A percentile compares a stretch with the other conserved stretches of the same genome.
phyloP scores from a whole-genome alignment of 768 basidiomycete genomes.

The Crassisporium funariophilum region DNA sequence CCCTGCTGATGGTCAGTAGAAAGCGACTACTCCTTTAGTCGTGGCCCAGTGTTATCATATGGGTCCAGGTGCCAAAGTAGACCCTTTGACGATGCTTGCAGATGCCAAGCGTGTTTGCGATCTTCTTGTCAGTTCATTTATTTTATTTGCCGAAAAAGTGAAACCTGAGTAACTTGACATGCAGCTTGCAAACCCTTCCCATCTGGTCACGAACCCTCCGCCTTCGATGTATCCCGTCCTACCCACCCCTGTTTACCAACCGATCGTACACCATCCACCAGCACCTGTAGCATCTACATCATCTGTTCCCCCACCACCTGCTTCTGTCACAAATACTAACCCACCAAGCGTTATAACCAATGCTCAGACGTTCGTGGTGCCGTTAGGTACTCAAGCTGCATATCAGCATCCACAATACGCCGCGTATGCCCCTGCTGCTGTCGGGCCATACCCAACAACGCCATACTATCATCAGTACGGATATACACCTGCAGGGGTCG shows the following conservation, averaged over 20 bases:
- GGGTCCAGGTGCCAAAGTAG: constrained; percentile 68
- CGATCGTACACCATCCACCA: constrained; percentile 20
- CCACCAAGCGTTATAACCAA: constrained; percentile 63
- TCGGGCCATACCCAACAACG: constrained; percentile 57
- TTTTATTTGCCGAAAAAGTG: constrained; percentile 3
- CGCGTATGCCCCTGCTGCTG: constrained; percentile 35
- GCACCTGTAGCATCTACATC: constrained; percentile 31
- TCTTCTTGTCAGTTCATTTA: constrained; percentile 53
- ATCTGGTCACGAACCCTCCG: constrained; percentile 66
- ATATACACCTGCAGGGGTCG: constrained; percentile 14
- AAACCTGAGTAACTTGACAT: constrained; percentile 13
- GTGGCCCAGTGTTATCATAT: constrained; percentile 81
- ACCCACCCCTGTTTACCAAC: constrained; percentile 43
- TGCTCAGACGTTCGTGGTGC: constrained; percentile 71
- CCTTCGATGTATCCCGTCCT: constrained; percentile 55
- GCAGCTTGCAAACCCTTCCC: constrained; percentile 75
- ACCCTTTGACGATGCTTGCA: constrained; percentile 70
- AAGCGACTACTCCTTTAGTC: constrained; percentile 67
- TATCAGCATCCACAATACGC: constrained; percentile 54
- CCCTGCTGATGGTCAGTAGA: constrained; percentile 33
- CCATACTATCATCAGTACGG: constrained; percentile 63
- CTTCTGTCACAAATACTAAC: constrained; percentile 31
- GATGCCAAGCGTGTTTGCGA: constrained; percentile 83
- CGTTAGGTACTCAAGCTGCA: constrained; percentile 53
- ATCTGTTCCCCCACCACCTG: constrained; percentile 27